Evolutionary conservation across 805 yeast species (phyloP), one percentile per base, ranked within the genome.

Genomic region (Yarrowia bubula): DNA sequence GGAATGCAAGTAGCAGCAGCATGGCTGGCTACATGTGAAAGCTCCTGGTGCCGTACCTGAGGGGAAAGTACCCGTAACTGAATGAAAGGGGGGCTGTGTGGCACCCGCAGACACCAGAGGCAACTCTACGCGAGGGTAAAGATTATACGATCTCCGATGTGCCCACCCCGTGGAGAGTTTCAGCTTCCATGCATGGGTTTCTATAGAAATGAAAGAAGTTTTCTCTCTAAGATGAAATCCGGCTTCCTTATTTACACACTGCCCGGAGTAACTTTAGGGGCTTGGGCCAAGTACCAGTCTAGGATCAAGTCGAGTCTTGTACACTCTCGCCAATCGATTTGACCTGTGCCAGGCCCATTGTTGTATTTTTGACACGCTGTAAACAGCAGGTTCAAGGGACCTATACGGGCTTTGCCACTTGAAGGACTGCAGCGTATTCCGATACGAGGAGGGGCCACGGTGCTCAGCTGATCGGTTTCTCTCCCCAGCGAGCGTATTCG

Each of bases 101-200:
- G 28, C 28, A 22, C 28, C 28, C 28, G 28, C 28, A 22, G 28
- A 22, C 28, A 22, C 28, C 28, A 5, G 28, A 22, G 28, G 28
- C 28, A 22, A 22, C 28, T 22, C 3, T 22, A 22, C 28, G 28
- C 28, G 28, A 22, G 28, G 28, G 28, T 22, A 22, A 22, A 5
- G 28, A 22, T 22, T 22, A 22, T 22, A 22, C 28, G 28, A 22
- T 31, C 38, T 28, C 53, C 53, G 53, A 47, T 32, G 28, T 33
- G 53, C 38, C 39, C 53, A 32, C 55, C 55, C 28, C 4, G 3
- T 13, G 14, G 39, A 47, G 38, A 35, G 55, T 15, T 35, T 17
- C 41, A 35, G 55, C 41, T 48, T 48, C 55, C 41, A 48, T 48
- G 55, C 55, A 35, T 48, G 31, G 22, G 53, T 17, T 9, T 48